Evolutionary conservation across 768 basidiomycete genomes (phyloP).

Genomic region (Podaxis mareebaensis): DNA sequence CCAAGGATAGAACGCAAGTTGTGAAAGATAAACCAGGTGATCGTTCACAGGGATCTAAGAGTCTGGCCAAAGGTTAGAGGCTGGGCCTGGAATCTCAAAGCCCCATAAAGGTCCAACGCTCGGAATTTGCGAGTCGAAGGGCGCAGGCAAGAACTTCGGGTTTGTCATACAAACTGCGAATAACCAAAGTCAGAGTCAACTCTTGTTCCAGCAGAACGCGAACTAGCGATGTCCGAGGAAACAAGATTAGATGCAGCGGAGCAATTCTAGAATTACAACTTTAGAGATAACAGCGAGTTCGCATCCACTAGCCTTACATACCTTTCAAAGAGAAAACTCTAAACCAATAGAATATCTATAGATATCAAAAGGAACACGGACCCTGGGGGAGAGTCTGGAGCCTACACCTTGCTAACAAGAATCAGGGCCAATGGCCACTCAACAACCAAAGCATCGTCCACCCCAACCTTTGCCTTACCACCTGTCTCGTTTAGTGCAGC

Average conservation of each 20-base stretch:
- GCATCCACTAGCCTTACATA: background rate
- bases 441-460: conserved; percentile 40
- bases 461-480: conserved; percentile 28
- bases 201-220: background rate
- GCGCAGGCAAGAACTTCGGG: background rate
- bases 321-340: too few relatives aligned
- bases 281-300: background rate
- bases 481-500: conserved; percentile 29
- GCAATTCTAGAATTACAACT: background rate
- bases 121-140: background rate
- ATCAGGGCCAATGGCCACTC: conserved; percentile 55
- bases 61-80: background rate
- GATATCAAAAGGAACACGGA: background rate
- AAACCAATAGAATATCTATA: background rate
- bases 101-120: background rate
- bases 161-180: background rate
- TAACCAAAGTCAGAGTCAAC: background rate
- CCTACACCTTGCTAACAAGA: conserved; percentile 30
- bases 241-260: background rate
- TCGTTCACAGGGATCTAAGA: background rate
- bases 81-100: background rate
- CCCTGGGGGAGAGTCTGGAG: background rate
- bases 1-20: background rate
- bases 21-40: background rate
- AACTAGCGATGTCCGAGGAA: background rate